A percentile compares a stretch with the other conserved stretches of the same genome.
Conservation (phyloP, 495 filamentous ascomycete species). For the Cairneyella variabilis region DNA sequence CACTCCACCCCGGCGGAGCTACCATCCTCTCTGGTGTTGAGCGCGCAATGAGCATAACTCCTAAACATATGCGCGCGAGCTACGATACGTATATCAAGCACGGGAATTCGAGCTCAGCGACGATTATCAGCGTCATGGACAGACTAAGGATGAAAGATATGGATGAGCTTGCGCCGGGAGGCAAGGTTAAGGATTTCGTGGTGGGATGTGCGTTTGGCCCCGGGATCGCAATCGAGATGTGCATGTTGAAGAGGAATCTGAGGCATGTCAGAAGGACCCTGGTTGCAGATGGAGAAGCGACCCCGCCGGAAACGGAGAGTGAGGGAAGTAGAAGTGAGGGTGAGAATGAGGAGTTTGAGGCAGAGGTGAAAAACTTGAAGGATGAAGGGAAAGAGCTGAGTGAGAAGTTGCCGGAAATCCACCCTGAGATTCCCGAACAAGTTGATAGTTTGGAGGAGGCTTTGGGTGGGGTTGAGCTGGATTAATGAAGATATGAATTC, state of each 20-base stretch:
- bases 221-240: constrained; percentile 61
- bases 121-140: constrained; percentile 58
- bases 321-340: constrained; percentile 26
- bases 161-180: constrained; percentile 44
- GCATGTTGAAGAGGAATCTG: constrained; percentile 45
- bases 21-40: constrained; percentile 61
- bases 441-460: constrained; percentile 38
- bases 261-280: constrained; percentile 18
- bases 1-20: constrained; percentile 61
- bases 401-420: constrained; percentile 13
- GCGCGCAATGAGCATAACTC: constrained; percentile 45
- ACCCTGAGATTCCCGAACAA: constrained; percentile 20
- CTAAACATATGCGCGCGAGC: constrained; percentile 56
- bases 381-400: constrained; percentile 10
- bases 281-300: constrained; percentile 13
- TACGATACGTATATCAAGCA: constrained; percentile 62
- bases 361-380: constrained; percentile 13
- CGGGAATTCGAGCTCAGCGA: constrained; percentile 59
- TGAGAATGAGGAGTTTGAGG: constrained; percentile 17
- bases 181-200: constrained; percentile 46
- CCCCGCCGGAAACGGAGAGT: constrained; percentile 24
- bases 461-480: constrained; percentile 40
- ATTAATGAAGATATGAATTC: too few species aligned
- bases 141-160: constrained; percentile 53
- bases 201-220: constrained; percentile 65